Evolutionary conservation across 2,329 filamentous ascomycete genomes (phyloP), one percentile per base, ranked within the genome.

Genomic region (Penicillium glabrum): DNA sequence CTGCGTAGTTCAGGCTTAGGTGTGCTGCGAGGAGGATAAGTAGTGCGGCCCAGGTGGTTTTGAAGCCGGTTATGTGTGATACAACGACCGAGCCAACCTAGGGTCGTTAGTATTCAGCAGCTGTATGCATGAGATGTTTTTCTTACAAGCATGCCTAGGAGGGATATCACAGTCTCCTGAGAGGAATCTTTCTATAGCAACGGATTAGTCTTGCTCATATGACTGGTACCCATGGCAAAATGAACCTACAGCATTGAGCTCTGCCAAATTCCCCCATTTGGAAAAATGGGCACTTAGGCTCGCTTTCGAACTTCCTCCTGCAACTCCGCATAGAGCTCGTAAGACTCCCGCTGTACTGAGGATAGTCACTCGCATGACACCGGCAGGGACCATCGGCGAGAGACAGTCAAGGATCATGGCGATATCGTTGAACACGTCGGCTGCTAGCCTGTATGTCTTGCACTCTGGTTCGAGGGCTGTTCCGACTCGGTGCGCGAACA

Each of bases 261-360:
- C 93, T 1, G 91, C 93, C 45, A 98, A 77, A 72, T 97, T 98
- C 37, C 91, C 90, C 70, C 87, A 86, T 63, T 82, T 86, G 9
- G 93, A 92, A 79, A 99, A 98, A 75, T 99, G 95, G 11, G 91
- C 89, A 70, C 90, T 95, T 64, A 99, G 77, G 59, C 89, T 93
- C 2, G 93, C 93, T 75, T 98, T 98, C 61, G 90, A 89, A 53
- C 91, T 92, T 13, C 90, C 91, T 0, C 91, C 93, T 0, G 93
- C 90, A 5, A 98, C 92, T 26, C 93, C 95, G 69, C 95, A 98
- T 0, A 97, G 77, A 0, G 86, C 83, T 41, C 87, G 76, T 53
- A 89, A 74, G 9, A 88, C 79, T 58, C 86, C 87, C 24, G 83
- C 83, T 24, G 82, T 73, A 64, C 85, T 85, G 50, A 89, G 76